Percentiles rank a stretch among this genome's conserved stretches.
These are phyloP conservation scores for Metschnikowia colocasiae DNA, from an alignment of 805 yeast species.

Conservation along the genomic window DNA sequence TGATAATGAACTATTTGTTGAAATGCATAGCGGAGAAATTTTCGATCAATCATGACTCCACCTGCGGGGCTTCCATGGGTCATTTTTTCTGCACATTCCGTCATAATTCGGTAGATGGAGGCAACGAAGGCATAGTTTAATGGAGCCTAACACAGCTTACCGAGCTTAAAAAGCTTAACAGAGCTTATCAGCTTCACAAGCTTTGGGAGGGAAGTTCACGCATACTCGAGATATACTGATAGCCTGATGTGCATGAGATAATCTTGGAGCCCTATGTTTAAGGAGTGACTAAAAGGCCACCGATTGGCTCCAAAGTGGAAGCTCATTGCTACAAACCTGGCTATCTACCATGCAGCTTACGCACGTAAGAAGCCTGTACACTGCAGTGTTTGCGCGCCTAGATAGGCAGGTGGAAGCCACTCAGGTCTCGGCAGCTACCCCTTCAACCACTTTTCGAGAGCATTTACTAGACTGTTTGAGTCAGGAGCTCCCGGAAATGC, in stretches of 20 bases:
- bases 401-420: not conserved
- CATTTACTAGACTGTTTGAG: not conserved
- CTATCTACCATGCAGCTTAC: not conserved
- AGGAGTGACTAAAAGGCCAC: too few species aligned
- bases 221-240: too few species aligned
- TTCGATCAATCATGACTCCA: not conserved
- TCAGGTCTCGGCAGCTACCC: not conserved
- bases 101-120: not conserved
- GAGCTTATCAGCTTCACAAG: too few species aligned
- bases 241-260: not conserved
- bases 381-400: not conserved
- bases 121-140: too few species aligned
- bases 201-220: too few species aligned
- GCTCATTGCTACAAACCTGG: not conserved
- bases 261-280: too few species aligned
- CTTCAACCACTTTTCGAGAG: not conserved
- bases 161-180: not conserved
- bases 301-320: not conserved
- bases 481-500: too few species aligned
- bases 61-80: not conserved
- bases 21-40: not conserved
- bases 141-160: too few species aligned
- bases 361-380: not conserved
- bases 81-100: not conserved
- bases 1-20: not conserved